Base-by-base conservation (phyloP, 768 basidiomycete genomes). In the Agaricus blazei region DNA sequence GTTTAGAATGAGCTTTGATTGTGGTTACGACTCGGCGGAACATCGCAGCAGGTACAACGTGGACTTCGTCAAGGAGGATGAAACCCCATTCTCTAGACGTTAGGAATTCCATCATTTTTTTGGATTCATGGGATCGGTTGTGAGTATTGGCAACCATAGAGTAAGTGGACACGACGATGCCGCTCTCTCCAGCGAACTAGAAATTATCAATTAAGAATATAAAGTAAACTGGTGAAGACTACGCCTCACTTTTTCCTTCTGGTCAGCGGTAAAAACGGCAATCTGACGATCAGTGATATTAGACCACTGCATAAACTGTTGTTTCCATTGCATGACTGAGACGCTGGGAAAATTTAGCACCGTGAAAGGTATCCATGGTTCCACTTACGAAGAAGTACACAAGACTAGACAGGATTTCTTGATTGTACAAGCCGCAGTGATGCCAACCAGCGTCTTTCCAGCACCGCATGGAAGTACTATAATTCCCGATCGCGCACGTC, bases 41-140 rank as follows among this genome's bases (percentile, higher is more conserved):
- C 93, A 98, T 98, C 4, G 93, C 93, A 4, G 97, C 97, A 6
- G 97, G 97, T 4, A 98, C 97, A 60, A 99, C 97, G 68, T 99
- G 97, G 19, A 98, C 97, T 72, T 99, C 97, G 65, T 99, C 97
- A 42, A 99, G 78, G 19, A 99, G 76, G 60, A 99, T 90, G 72
- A 98, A 98, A 8, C 97, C 97, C 97, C 97, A 99, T 71, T 99
- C 97, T 52, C 96, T 78, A n/a, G 93, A 94, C 28, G 93, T 93
- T 44, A 99, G 70, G 66, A 98, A 99, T 62, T 99, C 95, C 97
- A 99, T 99, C 92, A 98, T 98, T 76, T 98, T 97, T 75, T 97
- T 94, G 15, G 97, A 91, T 66, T 96, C 94, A 67, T 98, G 93
- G n/a, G 97, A 97, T 61, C 97, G 84, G 68, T 98, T 97, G 65